Conservation (phyloP, 495 filamentous ascomycete species). For the Ascobolus immersus region DNA sequence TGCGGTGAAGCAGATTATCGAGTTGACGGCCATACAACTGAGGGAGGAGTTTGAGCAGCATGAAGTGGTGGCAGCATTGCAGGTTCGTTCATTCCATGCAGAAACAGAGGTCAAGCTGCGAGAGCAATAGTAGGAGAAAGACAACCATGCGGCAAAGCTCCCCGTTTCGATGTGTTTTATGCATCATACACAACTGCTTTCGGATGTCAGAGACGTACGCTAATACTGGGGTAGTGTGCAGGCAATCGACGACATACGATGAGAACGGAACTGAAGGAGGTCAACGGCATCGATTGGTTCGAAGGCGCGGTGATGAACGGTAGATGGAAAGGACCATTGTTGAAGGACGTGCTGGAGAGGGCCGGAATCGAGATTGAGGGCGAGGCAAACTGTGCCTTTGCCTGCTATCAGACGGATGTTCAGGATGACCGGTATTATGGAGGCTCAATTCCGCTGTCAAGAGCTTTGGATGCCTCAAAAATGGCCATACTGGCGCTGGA, state of each 20-base stretch:
- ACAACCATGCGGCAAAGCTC: too few relatives aligned
- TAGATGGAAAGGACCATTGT: slow-evolving; percentile 28
- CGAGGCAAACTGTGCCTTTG: slow-evolving; percentile 27
- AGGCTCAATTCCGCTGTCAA: slow-evolving; percentile 23
- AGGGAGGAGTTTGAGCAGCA: slow-evolving; percentile 25
- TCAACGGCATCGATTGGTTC: slow-evolving; percentile 36
- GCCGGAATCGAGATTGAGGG: slow-evolving; percentile 17
- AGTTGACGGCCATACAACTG: slow-evolving; percentile 17
- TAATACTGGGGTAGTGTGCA: slow-evolving; percentile 23
- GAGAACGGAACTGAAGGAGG: slow-evolving; percentile 34
- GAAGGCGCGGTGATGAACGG: slow-evolving; percentile 40
- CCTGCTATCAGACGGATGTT: slow-evolving; percentile 23
- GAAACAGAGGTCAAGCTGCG: too few relatives aligned
- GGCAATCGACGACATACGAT: slow-evolving; percentile 40
- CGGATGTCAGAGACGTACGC: neutral
- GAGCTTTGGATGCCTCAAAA: slow-evolving; percentile 22
- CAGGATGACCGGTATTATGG: slow-evolving; percentile 34
- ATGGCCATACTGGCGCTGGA: slow-evolving; percentile 30
- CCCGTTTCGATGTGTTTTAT: too few relatives aligned
- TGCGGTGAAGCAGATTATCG: slow-evolving; percentile 6
- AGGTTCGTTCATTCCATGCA: slow-evolving; percentile 3
- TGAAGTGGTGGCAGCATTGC: slow-evolving; percentile 28
- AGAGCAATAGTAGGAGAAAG: too few relatives aligned
- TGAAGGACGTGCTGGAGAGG: slow-evolving; percentile 26
- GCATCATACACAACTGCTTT: neutral